Evolutionary conservation across 352 stramenopile species (phyloP), one percentile per base, ranked within the genome.

Genomic region (Phytophthora foliorum): DNA sequence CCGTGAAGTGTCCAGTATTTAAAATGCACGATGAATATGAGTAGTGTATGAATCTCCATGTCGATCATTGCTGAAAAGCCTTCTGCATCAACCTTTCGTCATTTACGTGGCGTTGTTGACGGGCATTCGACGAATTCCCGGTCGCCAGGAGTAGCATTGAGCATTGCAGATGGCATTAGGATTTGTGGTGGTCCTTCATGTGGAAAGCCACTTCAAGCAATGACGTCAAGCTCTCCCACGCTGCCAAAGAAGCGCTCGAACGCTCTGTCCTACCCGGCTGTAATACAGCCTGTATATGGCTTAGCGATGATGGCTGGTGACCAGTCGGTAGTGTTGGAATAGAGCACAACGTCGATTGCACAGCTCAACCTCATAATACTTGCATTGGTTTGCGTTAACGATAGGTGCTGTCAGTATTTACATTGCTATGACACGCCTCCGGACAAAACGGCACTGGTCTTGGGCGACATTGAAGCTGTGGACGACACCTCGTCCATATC

Each of bases 361-460:
- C 64, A 72, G 68, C 66, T 39, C 29, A 31, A 39, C 42, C 29
- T 72, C 63, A 63, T 72, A 67, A 54, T 66, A 72, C 49, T 69
- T 57, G 51, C 52, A 56, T 69, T 64, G 45, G 44, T 62, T 49
- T 63, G 29, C 57, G 66, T 27, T 74, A 63, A 67, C 57, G 34
- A 67, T 58, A 59, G 17, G 29, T 50, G 17, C 24, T 46, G 65
- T 63, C 64, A 57, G 36, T 71, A 75, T 57, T 63, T 63, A 76
- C 68, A 71, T 54, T 6, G 29, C 49, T 49, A 72, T 10, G 38
- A 21, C 46, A 32, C 38, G 17, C 39, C 46, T 66, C 38, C 54
- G 48, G 65, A 78, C 38, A 69, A 39, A 39, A 65, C 60, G 27
- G 58, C 69, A 70, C 70, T 75, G 49, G 66, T 78, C 66, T 72